These are phyloP conservation scores for Psilocybe mexicana DNA, from an alignment of 1,284 basidiomycete species.

Conservation along the genomic window DNA sequence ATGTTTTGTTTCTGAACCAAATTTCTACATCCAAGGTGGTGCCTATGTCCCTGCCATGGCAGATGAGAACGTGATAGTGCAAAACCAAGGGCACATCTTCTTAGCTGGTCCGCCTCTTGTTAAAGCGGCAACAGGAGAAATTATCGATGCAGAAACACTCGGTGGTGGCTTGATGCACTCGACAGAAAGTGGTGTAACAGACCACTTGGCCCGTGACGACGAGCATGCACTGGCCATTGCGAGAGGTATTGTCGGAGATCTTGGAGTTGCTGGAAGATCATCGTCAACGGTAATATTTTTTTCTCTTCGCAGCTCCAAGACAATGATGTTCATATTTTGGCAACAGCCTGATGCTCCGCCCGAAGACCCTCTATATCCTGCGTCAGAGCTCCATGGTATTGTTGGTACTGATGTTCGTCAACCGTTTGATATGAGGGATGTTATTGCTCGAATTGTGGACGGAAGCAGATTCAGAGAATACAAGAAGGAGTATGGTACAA, in stretches of 20 bases:
- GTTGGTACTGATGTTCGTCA: slow-evolving; percentile 88
- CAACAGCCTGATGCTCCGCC: slow-evolving; percentile 55
- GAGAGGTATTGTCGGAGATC: slow-evolving; percentile 78
- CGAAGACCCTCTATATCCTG: slow-evolving; percentile 79
- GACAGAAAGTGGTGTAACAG: slow-evolving; percentile 90
- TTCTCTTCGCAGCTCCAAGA: background rate
- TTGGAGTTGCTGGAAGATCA: slow-evolving; percentile 62
- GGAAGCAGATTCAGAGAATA: slow-evolving; percentile 93
- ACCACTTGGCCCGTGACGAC: slow-evolving; percentile 88
- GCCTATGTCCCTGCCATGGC: slow-evolving; percentile 97
- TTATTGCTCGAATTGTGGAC: slow-evolving; percentile 90
- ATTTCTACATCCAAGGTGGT: slow-evolving; percentile 51
- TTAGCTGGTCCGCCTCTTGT: slow-evolving; percentile 95
- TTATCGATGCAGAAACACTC: slow-evolving; percentile 89
- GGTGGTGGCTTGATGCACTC: slow-evolving; percentile 96
- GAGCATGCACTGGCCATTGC: slow-evolving; percentile 88
- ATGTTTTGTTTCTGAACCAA: background rate
- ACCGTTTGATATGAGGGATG: slow-evolving; percentile 91
- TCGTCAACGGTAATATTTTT: slow-evolving; percentile 44
- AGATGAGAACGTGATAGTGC: slow-evolving; percentile 94
- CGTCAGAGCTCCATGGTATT: slow-evolving; percentile 85
- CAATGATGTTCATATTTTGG: background rate
- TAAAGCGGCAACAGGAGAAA: slow-evolving; percentile 93
- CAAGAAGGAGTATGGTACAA: slow-evolving; percentile 92
- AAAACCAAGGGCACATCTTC: slow-evolving; percentile 92